Evolutionary conservation across 306 rosid species (phyloP).

Genomic region (Fagus crenata): DNA sequence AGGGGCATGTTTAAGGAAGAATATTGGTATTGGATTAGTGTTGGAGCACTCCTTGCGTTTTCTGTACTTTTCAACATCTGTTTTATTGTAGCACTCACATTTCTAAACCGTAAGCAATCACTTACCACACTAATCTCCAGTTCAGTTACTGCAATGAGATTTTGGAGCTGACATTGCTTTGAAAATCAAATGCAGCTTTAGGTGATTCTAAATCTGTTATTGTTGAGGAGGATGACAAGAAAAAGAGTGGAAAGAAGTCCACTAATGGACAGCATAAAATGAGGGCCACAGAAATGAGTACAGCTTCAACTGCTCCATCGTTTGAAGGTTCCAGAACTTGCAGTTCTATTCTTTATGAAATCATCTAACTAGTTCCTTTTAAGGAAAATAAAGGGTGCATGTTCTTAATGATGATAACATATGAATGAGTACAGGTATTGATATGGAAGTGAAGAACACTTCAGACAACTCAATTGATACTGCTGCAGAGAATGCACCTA

Average conservation of each 20-base stretch:
- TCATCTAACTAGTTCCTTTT: not conserved
- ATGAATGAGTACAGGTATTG: slow-evolving; percentile 23
- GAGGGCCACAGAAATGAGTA: slow-evolving; percentile 15
- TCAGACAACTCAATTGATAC: slow-evolving; percentile 26
- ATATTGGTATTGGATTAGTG: slow-evolving; percentile 71
- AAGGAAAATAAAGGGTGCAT: not conserved
- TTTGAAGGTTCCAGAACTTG: slow-evolving; percentile 20
- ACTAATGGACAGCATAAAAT: slow-evolving; percentile 8
- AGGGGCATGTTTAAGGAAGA: slow-evolving; percentile 63
- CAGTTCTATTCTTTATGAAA: slow-evolving; percentile 4
- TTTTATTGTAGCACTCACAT: slow-evolving; percentile 57
- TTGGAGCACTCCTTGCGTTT: slow-evolving; percentile 74
- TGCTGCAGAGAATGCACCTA: slow-evolving; percentile 20
- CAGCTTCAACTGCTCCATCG: slow-evolving; percentile 29
- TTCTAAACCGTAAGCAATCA: slow-evolving; percentile 55
- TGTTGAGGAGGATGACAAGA: slow-evolving; percentile 40
- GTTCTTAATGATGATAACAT: not conserved
- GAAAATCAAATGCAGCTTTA: slow-evolving; percentile 44
- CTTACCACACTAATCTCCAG: slow-evolving; percentile 2
- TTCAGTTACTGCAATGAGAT: not conserved
- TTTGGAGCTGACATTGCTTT: slow-evolving; percentile 11
- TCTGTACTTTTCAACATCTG: slow-evolving; percentile 57
- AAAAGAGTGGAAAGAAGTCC: slow-evolving; percentile 20
- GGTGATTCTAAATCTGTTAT: slow-evolving; percentile 53
- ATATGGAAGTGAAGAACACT: slow-evolving; percentile 25